Evolutionary conservation across 225 moss, liverwort and hornwort genomes (phyloP).

Genomic region (Pleurozium schreberi): DNA sequence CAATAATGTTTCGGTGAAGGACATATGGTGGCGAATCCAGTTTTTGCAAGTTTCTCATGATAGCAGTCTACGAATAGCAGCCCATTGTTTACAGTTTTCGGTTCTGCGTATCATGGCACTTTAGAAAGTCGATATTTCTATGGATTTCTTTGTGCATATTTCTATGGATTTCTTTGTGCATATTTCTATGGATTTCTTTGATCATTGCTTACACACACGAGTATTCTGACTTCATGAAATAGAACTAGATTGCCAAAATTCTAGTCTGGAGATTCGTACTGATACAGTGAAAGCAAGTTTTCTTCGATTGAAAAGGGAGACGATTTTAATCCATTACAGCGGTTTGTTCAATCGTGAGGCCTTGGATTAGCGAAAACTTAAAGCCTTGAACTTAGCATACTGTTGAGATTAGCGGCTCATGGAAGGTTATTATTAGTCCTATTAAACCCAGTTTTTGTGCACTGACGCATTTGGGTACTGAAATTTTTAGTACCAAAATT

Average conservation of each 20-base stretch:
- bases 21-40: neutral
- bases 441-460: neutral
- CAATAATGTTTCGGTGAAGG: neutral
- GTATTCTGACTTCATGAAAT: neutral
- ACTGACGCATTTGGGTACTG: no score
- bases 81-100: neutral
- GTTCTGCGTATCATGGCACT: neutral
- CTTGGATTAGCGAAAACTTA: no score
- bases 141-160: neutral
- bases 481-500: no score
- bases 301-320: neutral
- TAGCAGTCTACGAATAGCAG: neutral
- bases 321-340: neutral
- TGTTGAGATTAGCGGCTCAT: neutral
- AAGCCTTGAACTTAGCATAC: neutral
- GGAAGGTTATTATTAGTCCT: neutral
- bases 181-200: no score
- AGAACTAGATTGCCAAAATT: neutral
- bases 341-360: neutral
- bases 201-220: neutral
- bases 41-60: neutral
- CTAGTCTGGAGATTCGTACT: neutral
- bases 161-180: neutral
- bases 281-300: neutral
- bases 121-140: neutral